A percentile compares a stretch with the other conserved stretches of the same genome.
These are phyloP conservation scores for Colletotrichum tabaci DNA, from an alignment of 2,329 filamentous ascomycete species.

Conservation along the genomic window DNA sequence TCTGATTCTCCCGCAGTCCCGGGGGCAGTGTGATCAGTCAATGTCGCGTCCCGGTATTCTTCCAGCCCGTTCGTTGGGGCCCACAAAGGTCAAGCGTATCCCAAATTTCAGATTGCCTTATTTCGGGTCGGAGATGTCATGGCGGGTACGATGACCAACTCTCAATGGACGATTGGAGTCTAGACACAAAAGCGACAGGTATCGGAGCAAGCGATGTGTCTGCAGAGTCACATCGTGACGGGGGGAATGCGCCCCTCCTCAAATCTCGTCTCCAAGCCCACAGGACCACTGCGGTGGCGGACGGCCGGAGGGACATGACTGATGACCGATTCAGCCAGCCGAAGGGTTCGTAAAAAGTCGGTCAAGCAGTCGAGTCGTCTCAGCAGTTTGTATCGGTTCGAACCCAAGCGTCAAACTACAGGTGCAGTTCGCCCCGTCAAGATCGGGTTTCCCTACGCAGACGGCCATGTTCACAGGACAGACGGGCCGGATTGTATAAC, in stretches of 20 bases:
- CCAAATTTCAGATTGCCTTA: conserved; percentile 1
- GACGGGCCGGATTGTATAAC: neutral
- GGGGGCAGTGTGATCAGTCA: neutral
- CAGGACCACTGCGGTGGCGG: conserved; percentile 5
- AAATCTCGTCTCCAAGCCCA: conserved; percentile 34
- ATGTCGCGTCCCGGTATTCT: neutral
- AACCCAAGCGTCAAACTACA: neutral
- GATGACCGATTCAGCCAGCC: neutral
- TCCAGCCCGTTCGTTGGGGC: too few relatives aligned
- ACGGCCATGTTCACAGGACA: neutral
- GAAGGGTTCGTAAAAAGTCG: conserved; percentile 34
- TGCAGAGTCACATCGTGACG: conserved; percentile 29
- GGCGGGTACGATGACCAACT: conserved; percentile 8
- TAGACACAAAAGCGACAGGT: neutral
- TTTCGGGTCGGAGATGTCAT: conserved; percentile 8
- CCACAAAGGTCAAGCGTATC: too few relatives aligned
- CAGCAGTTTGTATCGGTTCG: neutral
- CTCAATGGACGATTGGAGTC: conserved; percentile 5
- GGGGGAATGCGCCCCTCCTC: conserved; percentile 20
- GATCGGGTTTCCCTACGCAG: neutral
- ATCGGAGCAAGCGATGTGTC: conserved; percentile 11
- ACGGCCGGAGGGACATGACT: conserved; percentile 4
- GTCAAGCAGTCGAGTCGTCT: conserved; percentile 14
- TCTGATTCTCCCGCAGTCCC: neutral
- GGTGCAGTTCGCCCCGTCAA: conserved; percentile 6